A percentile compares a stretch with the other conserved stretches of the same genome.
Evolutionary conservation across 495 filamentous ascomycete genomes (phyloP).

Genomic region (Diplogelasinospora grovesii): DNA sequence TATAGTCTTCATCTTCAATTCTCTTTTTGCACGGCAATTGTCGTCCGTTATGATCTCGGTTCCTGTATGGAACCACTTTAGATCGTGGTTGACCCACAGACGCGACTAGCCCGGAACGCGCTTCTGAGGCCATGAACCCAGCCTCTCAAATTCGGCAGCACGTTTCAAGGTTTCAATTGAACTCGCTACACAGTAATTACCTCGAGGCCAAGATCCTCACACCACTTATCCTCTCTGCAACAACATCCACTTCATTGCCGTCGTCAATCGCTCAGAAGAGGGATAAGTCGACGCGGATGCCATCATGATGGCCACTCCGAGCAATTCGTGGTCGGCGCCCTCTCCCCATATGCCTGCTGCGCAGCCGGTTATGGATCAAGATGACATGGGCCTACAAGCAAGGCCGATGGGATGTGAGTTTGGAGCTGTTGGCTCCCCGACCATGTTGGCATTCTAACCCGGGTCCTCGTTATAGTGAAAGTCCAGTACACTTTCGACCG

Average conservation of each 20-base stretch:
- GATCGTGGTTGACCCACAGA: slow-evolving; percentile 19
- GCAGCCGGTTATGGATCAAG: slow-evolving; percentile 43
- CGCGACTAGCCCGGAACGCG: slow-evolving; percentile 25
- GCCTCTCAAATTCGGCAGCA: slow-evolving; percentile 23
- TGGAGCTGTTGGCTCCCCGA: slow-evolving; percentile 3
- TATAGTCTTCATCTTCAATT: too few relatives aligned
- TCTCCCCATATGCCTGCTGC: slow-evolving; percentile 18
- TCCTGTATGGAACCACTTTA: slow-evolving; percentile 4
- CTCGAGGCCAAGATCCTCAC: slow-evolving; percentile 6
- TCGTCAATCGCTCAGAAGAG: slow-evolving; percentile 12
- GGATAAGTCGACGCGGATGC: slow-evolving; percentile 10
- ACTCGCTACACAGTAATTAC: slow-evolving; percentile 3
- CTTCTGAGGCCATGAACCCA: slow-evolving; percentile 23
- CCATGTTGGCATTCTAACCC: slow-evolving; percentile 15
- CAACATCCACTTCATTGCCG: neutral
- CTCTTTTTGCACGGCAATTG: neutral
- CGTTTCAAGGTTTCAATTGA: slow-evolving; percentile 8
- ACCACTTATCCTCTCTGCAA: neutral
- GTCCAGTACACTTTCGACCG: slow-evolving; percentile 95
- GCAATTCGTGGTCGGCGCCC: slow-evolving; percentile 19
- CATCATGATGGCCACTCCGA: slow-evolving; percentile 19
- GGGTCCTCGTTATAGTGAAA: slow-evolving; percentile 57
- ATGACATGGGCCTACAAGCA: slow-evolving; percentile 38
- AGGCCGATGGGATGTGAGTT: slow-evolving; percentile 48
- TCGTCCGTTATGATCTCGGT: slow-evolving; percentile 1